These are phyloP conservation scores for Lachancea dasiensis DNA, from an alignment of 805 yeast genomes.

Conservation along the genomic window DNA sequence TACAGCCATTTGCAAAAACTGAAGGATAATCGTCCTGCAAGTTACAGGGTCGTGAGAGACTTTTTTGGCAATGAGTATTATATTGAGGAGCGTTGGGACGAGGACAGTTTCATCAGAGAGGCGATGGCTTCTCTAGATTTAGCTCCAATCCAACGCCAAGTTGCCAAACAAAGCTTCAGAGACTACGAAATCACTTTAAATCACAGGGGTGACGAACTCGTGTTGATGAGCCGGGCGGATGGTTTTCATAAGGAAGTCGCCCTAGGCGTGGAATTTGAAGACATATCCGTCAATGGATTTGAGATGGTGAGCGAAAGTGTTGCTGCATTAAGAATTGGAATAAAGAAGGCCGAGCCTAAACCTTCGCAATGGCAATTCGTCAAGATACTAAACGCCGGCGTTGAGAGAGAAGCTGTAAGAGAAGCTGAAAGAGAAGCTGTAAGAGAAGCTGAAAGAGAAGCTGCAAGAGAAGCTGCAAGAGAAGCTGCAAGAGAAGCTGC, in stretches of 20 bases:
- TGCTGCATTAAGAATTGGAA: constrained; percentile 5
- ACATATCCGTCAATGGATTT: constrained; percentile 22
- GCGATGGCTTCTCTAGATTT: constrained; percentile 20
- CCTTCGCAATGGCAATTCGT: neutral
- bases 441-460: constrained; percentile 4
- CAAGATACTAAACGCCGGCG: neutral
- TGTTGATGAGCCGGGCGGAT: constrained; percentile 20
- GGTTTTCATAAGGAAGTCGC: constrained; percentile 17
- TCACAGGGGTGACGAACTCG: constrained; percentile 23
- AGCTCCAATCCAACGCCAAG: constrained; percentile 15
- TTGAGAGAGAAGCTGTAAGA: constrained; percentile 3
- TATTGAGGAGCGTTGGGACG: constrained; percentile 24
- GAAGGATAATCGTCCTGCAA: constrained; percentile 20
- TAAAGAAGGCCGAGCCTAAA: constrained; percentile 2
- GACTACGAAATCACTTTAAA: constrained; percentile 27
- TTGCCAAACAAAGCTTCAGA: constrained; percentile 23
- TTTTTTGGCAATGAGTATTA: constrained; percentile 29
- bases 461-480: constrained; percentile 3
- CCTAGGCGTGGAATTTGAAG: constrained; percentile 19
- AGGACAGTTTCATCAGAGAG: constrained; percentile 16
- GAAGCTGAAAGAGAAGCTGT: constrained; percentile 4
- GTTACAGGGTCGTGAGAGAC: constrained; percentile 22
- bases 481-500: constrained; percentile 3
- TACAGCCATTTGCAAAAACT: constrained; percentile 13
- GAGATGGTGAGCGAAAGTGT: constrained; percentile 13